phyloP scores from a whole-genome alignment of 1,284 basidiomycete genomes.

The Anthracocystis walkeri region DNA sequence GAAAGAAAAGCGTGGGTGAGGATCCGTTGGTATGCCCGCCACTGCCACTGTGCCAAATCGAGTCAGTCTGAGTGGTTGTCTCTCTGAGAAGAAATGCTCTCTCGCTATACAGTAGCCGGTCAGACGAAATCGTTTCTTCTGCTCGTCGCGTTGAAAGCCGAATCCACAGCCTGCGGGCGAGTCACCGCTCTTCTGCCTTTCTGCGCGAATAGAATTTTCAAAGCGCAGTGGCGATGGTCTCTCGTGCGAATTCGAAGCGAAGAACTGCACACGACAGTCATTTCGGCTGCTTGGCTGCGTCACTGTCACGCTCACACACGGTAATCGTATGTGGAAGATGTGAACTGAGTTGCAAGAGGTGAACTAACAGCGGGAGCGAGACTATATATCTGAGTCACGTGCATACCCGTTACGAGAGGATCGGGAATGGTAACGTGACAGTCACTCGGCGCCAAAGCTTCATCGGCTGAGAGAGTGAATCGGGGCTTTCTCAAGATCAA shows the following conservation, averaged over 20 bases:
- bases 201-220: slow-evolving; percentile 1
- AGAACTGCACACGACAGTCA: not conserved
- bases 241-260: not conserved
- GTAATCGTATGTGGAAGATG: too few relatives aligned
- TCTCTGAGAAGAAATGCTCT: not conserved
- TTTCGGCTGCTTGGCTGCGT: slow-evolving; percentile 2
- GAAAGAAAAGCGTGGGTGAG: not conserved
- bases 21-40: too few relatives aligned
- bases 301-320: too few relatives aligned
- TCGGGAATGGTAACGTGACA: too few relatives aligned
- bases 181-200: not conserved
- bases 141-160: slow-evolving; percentile 12
- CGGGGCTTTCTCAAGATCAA: too few relatives aligned
- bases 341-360: too few relatives aligned
- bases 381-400: too few relatives aligned
- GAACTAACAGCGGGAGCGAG: too few relatives aligned
- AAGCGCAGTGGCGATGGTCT: not conserved
- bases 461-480: not conserved
- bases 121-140: not conserved
- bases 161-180: not conserved
- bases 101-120: not conserved
- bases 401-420: too few relatives aligned
- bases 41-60: not conserved
- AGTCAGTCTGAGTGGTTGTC: slow-evolving; percentile 12
- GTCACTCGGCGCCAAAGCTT: not conserved